Conservation (phyloP, 2,329 filamentous ascomycete species). For the Sphaerostilbella broomeana region DNA sequence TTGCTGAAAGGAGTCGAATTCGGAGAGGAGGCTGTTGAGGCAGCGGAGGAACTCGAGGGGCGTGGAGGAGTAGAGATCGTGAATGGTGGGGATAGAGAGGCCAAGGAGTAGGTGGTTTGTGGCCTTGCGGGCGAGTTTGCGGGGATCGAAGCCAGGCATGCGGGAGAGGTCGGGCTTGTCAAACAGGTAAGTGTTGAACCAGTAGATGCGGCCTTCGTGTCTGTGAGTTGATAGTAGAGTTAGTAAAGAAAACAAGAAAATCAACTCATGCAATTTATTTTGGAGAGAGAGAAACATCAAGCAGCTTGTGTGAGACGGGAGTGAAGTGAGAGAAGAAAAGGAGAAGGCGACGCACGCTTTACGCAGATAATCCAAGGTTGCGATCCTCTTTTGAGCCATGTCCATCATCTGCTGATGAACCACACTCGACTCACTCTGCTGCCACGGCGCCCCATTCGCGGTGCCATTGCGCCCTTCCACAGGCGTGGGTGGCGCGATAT, state of each 20-base stretch:
- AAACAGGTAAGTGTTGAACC: slow-evolving; percentile 97
- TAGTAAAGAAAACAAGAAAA: background rate
- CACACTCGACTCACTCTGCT: slow-evolving; percentile 41
- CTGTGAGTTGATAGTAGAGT: slow-evolving; percentile 36
- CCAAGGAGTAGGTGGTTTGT: slow-evolving; percentile 92
- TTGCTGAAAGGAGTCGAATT: slow-evolving; percentile 91
- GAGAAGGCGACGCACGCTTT: slow-evolving; percentile 65
- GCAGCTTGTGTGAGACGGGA: too few relatives aligned
- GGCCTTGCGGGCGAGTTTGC: slow-evolving; percentile 80
- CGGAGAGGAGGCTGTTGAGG: slow-evolving; percentile 74
- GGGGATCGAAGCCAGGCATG: slow-evolving; percentile 78
- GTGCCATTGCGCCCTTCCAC: slow-evolving; percentile 6
- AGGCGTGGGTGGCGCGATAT: slow-evolving; percentile 19
- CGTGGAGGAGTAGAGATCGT: slow-evolving; percentile 77
- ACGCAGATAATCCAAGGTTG: slow-evolving; percentile 84
- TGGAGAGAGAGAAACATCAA: background rate
- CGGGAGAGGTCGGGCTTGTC: slow-evolving; percentile 71
- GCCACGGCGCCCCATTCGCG: slow-evolving; percentile 24
- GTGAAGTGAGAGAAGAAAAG: background rate
- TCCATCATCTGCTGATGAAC: slow-evolving; percentile 68
- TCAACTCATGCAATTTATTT: background rate
- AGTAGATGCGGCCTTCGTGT: slow-evolving; percentile 90
- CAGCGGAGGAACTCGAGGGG: slow-evolving; percentile 81
- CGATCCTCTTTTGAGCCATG: slow-evolving; percentile 83
- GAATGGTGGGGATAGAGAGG: slow-evolving; percentile 79